phyloP scores from a whole-genome alignment of 2,329 filamentous ascomycete genomes.

The Aphanocladium album region DNA sequence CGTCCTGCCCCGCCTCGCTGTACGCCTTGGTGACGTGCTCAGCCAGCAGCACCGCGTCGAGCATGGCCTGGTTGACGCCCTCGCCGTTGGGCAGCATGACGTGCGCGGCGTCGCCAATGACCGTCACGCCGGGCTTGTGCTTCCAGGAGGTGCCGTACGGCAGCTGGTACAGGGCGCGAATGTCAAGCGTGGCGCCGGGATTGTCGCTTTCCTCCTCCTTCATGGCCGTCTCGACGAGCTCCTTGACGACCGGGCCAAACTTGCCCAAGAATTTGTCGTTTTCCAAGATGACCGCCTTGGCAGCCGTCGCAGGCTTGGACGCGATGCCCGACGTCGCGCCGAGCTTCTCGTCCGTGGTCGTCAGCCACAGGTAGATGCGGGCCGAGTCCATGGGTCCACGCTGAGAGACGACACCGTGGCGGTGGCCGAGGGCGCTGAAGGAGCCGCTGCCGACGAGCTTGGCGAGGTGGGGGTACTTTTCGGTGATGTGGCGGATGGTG shows the following conservation, averaged over 20 bases:
- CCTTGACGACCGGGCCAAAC: constrained; percentile 17
- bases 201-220: constrained; percentile 20
- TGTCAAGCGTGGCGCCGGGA: constrained; percentile 15
- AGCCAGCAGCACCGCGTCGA: constrained; percentile 42
- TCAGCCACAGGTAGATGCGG: constrained; percentile 26
- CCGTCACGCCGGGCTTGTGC: constrained; percentile 35
- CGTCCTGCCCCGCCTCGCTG: not conserved
- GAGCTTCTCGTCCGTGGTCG: constrained; percentile 21
- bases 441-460: constrained; percentile 18
- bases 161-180: constrained; percentile 32
- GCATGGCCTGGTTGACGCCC: constrained; percentile 50
- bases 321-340: not conserved
- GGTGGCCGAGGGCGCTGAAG: constrained; percentile 3
- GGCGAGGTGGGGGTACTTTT: constrained; percentile 32
- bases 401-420: constrained; percentile 30
- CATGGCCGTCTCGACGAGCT: constrained; percentile 24
- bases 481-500: constrained; percentile 28
- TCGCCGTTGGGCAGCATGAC: constrained; percentile 48
- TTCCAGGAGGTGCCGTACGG: constrained; percentile 40
- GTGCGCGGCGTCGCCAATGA: constrained; percentile 54
- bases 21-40: constrained; percentile 22
- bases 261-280: not conserved
- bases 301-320: not conserved
- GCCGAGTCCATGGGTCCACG: constrained; percentile 26
- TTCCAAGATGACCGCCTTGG: not conserved